A percentile compares a stretch with the other conserved stretches of the same genome.
Conservation (phyloP, 2,329 filamentous ascomycete species). For the Aspergillus nomiae region DNA sequence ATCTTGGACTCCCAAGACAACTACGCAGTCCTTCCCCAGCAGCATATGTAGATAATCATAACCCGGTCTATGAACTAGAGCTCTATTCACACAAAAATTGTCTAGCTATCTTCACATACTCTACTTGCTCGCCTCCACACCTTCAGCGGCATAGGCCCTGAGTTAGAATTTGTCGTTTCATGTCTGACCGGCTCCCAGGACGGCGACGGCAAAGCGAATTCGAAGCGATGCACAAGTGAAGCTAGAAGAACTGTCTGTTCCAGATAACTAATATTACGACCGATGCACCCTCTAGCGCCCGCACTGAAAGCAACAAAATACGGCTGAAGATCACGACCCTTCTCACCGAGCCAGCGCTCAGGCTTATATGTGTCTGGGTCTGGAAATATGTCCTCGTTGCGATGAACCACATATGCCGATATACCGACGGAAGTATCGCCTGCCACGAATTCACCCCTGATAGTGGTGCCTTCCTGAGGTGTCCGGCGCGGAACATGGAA, state of each 20-base stretch:
- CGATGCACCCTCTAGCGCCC: constrained; percentile 18
- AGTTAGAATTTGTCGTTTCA: background rate
- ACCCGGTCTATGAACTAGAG: background rate
- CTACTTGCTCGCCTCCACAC: background rate
- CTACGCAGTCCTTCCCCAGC: no score
- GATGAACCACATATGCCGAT: constrained; percentile 42
- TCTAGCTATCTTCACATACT: background rate
- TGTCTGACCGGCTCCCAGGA: background rate
- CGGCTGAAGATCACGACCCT: constrained; percentile 37
- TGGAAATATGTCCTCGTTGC: constrained; percentile 35
- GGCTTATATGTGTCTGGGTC: constrained; percentile 39
- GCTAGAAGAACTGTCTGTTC: background rate
- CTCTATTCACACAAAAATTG: background rate
- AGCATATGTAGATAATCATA: no score
- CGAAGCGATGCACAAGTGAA: constrained; percentile 1
- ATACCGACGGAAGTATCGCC: constrained; percentile 47
- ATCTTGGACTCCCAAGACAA: no score
- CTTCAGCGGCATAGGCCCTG: background rate
- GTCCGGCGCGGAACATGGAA: constrained; percentile 46
- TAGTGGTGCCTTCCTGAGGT: constrained; percentile 43
- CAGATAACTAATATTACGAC: background rate
- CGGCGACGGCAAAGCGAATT: background rate
- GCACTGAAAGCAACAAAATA: constrained; percentile 43
- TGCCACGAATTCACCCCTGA: constrained; percentile 31
- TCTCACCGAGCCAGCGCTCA: constrained; percentile 43